Percentiles rank a stretch among this genome's conserved stretches.
Evolutionary conservation across 805 yeast species (phyloP).

Genomic region (Sugiyamaella qingdaonensis): DNA sequence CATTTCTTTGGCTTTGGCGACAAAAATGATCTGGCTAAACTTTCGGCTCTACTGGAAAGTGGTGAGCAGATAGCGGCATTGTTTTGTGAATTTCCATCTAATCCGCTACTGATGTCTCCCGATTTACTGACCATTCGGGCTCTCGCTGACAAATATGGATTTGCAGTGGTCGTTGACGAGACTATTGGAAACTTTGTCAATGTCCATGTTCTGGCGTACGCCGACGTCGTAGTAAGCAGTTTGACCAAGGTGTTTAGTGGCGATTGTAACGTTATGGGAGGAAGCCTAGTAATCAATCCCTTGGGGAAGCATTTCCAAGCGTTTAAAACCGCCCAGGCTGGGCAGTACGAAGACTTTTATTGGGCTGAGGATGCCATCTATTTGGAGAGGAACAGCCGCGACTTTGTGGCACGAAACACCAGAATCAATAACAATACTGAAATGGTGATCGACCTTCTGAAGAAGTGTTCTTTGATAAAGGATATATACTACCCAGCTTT

Average conservation of each 20-base stretch:
- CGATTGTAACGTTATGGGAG: constrained; percentile 94
- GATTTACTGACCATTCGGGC: constrained; percentile 60
- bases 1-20: constrained; percentile 84
- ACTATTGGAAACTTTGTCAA: constrained; percentile 90
- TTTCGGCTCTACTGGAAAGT: constrained; percentile 56
- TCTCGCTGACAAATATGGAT: constrained; percentile 64
- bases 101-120: constrained; percentile 87
- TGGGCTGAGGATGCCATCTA: constrained; percentile 96
- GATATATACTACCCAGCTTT: constrained; percentile 69
- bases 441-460: constrained; percentile 33
- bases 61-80: constrained; percentile 71
- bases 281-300: constrained; percentile 77
- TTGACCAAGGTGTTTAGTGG: constrained; percentile 91
- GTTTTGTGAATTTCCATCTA: constrained; percentile 92
- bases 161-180: constrained; percentile 85
- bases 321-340: constrained; percentile 47
- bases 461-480: constrained; percentile 45
- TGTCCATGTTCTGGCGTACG: constrained; percentile 70
- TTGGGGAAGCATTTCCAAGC: constrained; percentile 45
- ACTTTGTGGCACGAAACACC: constrained; percentile 61
- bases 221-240: constrained; percentile 85
- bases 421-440: constrained; percentile 39
- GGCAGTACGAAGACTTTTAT: constrained; percentile 65
- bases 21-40: constrained; percentile 53
- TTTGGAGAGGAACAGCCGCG: constrained; percentile 89